phyloP scores from a whole-genome alignment of 345 rosid genomes.

The Arabidopsis suecica region DNA sequence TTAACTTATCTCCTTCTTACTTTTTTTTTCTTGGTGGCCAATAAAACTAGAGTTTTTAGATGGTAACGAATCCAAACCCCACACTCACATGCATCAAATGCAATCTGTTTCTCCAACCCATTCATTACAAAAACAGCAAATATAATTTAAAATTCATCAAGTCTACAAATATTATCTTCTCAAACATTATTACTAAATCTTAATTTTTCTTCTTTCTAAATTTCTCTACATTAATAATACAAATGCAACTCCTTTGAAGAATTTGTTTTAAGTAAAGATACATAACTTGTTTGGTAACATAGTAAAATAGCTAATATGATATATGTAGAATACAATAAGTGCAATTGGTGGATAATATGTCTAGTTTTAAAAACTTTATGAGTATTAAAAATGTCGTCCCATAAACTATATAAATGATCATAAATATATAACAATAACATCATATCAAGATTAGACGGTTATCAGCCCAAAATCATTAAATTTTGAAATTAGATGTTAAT shows the following conservation, averaged over 20 bases:
- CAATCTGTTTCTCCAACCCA: slow-evolving; percentile 32
- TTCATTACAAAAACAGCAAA: slow-evolving; percentile 18
- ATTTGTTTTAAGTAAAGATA: background rate
- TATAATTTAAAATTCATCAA: background rate
- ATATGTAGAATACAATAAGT: background rate
- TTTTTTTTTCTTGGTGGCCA: slow-evolving; percentile 30
- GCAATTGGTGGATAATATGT: background rate
- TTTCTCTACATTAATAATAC: background rate
- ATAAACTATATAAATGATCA: background rate
- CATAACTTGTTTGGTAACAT: background rate
- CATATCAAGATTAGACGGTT: slow-evolving; percentile 22
- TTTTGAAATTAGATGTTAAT: background rate
- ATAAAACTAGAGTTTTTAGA: slow-evolving; percentile 17
- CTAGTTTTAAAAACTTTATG: background rate
- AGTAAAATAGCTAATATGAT: background rate
- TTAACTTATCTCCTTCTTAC: background rate
- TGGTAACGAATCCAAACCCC: slow-evolving; percentile 41
- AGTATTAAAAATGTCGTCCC: background rate
- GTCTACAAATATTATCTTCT: slow-evolving; percentile 22
- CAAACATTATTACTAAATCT: background rate
- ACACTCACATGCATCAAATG: slow-evolving; percentile 46
- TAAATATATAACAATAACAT: slow-evolving; percentile 14
- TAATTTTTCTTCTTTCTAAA: background rate
- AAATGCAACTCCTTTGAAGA: background rate
- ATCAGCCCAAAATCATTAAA: slow-evolving; percentile 9